These are phyloP conservation scores for Cladosporium sp. DNA, from an alignment of 2,329 filamentous ascomycete species.

Conservation along the genomic window DNA sequence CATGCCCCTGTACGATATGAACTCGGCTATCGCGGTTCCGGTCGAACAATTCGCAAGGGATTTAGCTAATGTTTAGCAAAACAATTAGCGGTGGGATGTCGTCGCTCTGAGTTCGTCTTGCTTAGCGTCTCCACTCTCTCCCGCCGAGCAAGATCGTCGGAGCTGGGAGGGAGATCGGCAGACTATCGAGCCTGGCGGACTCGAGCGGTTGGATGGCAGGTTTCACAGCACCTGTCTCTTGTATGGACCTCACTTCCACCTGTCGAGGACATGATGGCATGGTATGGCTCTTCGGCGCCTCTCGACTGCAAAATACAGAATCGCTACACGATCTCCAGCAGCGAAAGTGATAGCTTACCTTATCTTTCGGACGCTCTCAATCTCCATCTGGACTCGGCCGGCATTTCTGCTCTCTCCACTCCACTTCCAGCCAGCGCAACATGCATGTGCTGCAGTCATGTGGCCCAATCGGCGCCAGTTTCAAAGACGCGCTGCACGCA, in stretches of 20 bases:
- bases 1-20: no score
- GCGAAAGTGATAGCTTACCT: not conserved
- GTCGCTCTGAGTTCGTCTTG: not conserved
- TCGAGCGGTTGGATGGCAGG: not conserved
- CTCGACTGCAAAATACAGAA: no score
- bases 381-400: not conserved
- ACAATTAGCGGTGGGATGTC: not conserved
- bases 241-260: no score
- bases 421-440: slow-evolving; percentile 18
- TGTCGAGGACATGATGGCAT: no score
- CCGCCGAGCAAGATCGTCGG: not conserved
- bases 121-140: not conserved
- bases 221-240: not conserved
- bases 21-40: no score
- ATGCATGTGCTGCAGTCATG: slow-evolving; percentile 9
- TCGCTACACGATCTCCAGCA: not conserved
- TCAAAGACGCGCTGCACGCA: not conserved
- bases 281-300: no score
- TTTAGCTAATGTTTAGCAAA: no score
- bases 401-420: not conserved
- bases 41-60: no score
- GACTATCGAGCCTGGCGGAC: not conserved
- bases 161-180: slow-evolving; percentile 1
- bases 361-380: not conserved
- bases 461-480: slow-evolving; percentile 12